Conservation (phyloP, 371 early-diverging fungal species). For the Rhizopus delemar region DNA sequence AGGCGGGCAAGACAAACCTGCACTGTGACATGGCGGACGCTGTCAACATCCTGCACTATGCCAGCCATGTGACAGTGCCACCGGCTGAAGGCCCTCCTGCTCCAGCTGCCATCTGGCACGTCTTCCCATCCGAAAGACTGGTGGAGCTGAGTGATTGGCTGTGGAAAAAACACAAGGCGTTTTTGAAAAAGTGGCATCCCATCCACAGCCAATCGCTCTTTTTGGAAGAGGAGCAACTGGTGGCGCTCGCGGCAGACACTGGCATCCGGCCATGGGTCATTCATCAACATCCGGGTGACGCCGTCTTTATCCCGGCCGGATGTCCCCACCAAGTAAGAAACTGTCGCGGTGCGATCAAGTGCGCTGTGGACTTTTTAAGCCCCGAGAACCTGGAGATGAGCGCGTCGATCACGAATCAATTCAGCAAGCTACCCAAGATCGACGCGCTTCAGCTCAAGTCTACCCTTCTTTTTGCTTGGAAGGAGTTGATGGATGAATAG, state of each 20-base stretch:
- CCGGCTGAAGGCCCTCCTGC: conserved; percentile 1
- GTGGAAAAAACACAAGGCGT: conserved; percentile 29
- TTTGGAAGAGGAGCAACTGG: conserved; percentile 48
- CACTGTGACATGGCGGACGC: conserved; percentile 79
- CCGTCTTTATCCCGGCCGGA: conserved; percentile 78
- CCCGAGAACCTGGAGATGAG: conserved; percentile 62
- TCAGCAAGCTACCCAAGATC: conserved; percentile 36
- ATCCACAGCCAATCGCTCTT: conserved; percentile 67
- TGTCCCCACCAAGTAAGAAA: conserved; percentile 77
- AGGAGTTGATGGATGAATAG: not conserved
- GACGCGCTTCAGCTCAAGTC: conserved; percentile 54
- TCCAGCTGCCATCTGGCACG: conserved; percentile 67
- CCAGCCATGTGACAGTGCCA: conserved; percentile 14
- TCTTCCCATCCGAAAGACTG: conserved; percentile 53
- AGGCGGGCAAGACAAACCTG: conserved; percentile 64
- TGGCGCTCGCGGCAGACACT: conserved; percentile 32
- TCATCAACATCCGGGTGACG: conserved; percentile 67
- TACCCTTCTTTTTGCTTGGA: conserved; percentile 43
- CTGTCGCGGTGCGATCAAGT: conserved; percentile 60
- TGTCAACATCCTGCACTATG: conserved; percentile 70
- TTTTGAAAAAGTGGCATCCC: conserved; percentile 44
- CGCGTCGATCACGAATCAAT: conserved; percentile 47
- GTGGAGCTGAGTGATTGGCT: conserved; percentile 27
- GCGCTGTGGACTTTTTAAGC: conserved; percentile 74
- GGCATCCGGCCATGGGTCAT: conserved; percentile 57